These are phyloP conservation scores for Fusarium praegraminearum DNA, from an alignment of 2,329 filamentous ascomycete species.

Conservation along the genomic window DNA sequence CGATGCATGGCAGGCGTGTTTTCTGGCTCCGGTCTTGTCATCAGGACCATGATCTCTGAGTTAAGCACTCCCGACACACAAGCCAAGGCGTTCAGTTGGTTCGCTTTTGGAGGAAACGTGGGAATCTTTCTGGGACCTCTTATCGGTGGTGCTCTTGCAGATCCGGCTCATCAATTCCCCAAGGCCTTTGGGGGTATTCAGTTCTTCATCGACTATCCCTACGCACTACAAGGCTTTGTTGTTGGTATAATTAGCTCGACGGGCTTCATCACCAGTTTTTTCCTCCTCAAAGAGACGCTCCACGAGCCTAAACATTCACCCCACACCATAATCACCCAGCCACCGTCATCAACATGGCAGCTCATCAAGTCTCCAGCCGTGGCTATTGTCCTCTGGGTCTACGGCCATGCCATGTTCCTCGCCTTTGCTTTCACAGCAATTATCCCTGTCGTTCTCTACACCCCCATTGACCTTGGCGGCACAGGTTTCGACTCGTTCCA, in stretches of 20 bases:
- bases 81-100: slow-evolving; percentile 79
- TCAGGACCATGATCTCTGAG: slow-evolving; percentile 82
- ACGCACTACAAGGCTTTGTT: slow-evolving; percentile 66
- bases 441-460: slow-evolving; percentile 76
- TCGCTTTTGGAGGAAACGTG: slow-evolving; percentile 79
- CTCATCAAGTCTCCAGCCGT: slow-evolving; percentile 75
- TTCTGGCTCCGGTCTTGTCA: slow-evolving; percentile 77
- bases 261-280: slow-evolving; percentile 61
- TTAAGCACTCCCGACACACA: slow-evolving; percentile 77
- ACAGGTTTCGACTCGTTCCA: slow-evolving; percentile 70
- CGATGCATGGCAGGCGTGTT: slow-evolving; percentile 80
- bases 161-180: slow-evolving; percentile 74
- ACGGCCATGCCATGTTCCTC: slow-evolving; percentile 74
- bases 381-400: slow-evolving; percentile 72
- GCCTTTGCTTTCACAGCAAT: slow-evolving; percentile 79
- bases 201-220: slow-evolving; percentile 65
- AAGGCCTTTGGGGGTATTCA: slow-evolving; percentile 59
- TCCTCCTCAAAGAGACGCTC: slow-evolving; percentile 75
- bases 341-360: slow-evolving; percentile 44
- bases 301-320: slow-evolving; percentile 30
- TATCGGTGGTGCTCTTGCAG: slow-evolving; percentile 75
- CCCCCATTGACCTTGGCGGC: slow-evolving; percentile 71
- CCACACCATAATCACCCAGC: slow-evolving; percentile 1
- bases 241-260: slow-evolving; percentile 67
- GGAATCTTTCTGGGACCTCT: slow-evolving; percentile 80